Evolutionary conservation across 2,329 filamentous ascomycete species (phyloP).

Genomic region (Pleoardoris graminearum): DNA sequence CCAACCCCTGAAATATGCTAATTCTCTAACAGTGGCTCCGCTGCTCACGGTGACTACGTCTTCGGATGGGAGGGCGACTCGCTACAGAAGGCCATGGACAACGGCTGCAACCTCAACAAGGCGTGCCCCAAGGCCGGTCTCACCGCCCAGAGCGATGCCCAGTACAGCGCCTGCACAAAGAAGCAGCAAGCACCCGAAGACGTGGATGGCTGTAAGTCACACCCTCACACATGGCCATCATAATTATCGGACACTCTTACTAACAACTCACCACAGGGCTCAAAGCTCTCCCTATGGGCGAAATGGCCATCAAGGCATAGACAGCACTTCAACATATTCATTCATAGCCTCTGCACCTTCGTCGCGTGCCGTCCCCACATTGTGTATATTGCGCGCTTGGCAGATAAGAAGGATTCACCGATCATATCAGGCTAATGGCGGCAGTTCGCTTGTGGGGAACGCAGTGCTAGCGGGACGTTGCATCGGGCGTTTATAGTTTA

Average conservation of each 20-base stretch:
- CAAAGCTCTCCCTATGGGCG: constrained; percentile 16
- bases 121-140: constrained; percentile 38
- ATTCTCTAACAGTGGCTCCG: constrained; percentile 26
- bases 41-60: constrained; percentile 47
- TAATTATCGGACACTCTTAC: background rate
- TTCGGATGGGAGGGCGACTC: constrained; percentile 52
- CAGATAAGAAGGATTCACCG: background rate
- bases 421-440: constrained; percentile 3
- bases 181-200: constrained; percentile 38
- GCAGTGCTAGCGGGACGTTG: constrained; percentile 1
- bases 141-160: constrained; percentile 28
- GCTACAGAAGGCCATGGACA: constrained; percentile 49
- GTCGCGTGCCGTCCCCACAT: constrained; percentile 1
- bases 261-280: constrained; percentile 30
- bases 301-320: constrained; percentile 8
- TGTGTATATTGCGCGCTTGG: background rate
- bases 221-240: background rate
- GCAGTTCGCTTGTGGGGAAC: background rate
- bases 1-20: background rate
- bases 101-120: constrained; percentile 43
- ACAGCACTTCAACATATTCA: background rate
- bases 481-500: constrained; percentile 8
- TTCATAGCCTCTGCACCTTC: background rate
- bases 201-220: constrained; percentile 38
- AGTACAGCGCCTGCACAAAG: constrained; percentile 40